These are phyloP conservation scores for Penicillium sp. DNA, from an alignment of 2,329 filamentous ascomycete species.

Conservation along the genomic window DNA sequence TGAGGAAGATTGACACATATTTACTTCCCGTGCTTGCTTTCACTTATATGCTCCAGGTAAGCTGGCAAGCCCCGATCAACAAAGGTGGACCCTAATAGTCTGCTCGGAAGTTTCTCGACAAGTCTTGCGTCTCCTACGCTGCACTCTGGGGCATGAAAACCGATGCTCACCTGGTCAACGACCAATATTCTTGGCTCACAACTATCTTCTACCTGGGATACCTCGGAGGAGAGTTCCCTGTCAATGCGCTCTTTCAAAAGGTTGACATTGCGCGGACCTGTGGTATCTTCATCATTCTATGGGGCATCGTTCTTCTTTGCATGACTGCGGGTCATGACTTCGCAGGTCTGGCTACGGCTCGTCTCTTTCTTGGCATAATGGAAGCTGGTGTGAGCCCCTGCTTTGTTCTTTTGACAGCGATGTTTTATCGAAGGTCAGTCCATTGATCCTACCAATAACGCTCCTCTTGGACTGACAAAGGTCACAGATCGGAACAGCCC, in stretches of 20 bases:
- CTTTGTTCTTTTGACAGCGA: conserved; percentile 48
- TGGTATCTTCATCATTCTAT: conserved; percentile 37
- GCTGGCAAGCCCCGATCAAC: background rate
- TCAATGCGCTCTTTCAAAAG: conserved; percentile 54
- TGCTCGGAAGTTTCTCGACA: conserved; percentile 47
- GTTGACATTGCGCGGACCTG: too few species aligned
- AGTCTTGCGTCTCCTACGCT: conserved; percentile 51
- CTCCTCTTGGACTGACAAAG: too few species aligned
- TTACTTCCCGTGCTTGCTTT: too few species aligned
- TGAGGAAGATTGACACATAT: too few species aligned
- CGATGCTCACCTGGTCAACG: conserved; percentile 46
- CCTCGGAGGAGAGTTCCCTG: conserved; percentile 50
- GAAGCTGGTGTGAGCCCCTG: conserved; percentile 49
- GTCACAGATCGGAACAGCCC: conserved; percentile 36
- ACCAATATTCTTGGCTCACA: conserved; percentile 51
- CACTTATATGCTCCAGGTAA: background rate
- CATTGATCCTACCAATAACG: too few species aligned
- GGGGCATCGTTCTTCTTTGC: conserved; percentile 47
- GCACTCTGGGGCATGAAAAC: conserved; percentile 44
- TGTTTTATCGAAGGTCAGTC: conserved; percentile 47
- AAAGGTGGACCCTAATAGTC: conserved; percentile 33
- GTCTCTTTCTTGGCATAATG: conserved; percentile 46
- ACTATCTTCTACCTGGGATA: conserved; percentile 41
- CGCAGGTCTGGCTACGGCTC: conserved; percentile 40
- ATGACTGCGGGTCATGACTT: conserved; percentile 45